These are phyloP conservation scores for Onygenales sp. DNA, from an alignment of 2,329 filamentous ascomycete species.

Conservation along the genomic window DNA sequence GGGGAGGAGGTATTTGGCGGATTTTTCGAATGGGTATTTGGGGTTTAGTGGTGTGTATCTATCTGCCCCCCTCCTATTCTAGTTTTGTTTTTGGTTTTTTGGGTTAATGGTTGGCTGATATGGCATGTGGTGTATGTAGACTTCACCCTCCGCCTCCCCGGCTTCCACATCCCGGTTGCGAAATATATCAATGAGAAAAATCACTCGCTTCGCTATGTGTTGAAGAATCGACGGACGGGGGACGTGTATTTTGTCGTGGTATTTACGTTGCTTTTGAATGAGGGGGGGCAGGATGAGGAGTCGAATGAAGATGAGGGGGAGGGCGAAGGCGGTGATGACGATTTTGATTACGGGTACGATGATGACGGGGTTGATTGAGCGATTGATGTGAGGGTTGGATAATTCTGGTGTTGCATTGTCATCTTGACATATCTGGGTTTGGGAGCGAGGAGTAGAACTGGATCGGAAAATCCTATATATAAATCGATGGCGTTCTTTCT, in stretches of 20 bases:
- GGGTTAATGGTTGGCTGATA: neutral
- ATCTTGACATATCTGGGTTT: neutral
- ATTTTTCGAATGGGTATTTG: constrained; percentile 88
- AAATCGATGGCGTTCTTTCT: too few species aligned
- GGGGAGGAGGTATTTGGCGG: constrained; percentile 52
- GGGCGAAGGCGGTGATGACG: neutral
- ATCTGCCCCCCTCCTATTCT: neutral
- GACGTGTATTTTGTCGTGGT: constrained; percentile 71
- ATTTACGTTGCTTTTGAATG: constrained; percentile 58
- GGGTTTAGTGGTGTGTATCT: constrained; percentile 60
- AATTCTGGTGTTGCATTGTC: too few species aligned
- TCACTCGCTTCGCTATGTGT: constrained; percentile 81
- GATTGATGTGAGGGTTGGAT: neutral
- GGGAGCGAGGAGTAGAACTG: neutral
- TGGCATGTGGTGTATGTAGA: constrained; percentile 12
- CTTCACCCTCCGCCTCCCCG: constrained; percentile 30
- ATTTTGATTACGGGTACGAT: neutral
- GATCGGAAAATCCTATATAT: too few species aligned
- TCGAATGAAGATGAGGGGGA: neutral
- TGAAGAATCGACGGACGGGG: constrained; percentile 68
- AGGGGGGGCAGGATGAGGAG: constrained; percentile 8
- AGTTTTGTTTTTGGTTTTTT: constrained; percentile 3
- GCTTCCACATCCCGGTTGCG: constrained; percentile 25
- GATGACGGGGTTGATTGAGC: neutral
- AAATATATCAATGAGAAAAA: constrained; percentile 53